phyloP scores from a whole-genome alignment of 371 early-diverging fungal genomes.

The Conidiobolus incongruus region DNA sequence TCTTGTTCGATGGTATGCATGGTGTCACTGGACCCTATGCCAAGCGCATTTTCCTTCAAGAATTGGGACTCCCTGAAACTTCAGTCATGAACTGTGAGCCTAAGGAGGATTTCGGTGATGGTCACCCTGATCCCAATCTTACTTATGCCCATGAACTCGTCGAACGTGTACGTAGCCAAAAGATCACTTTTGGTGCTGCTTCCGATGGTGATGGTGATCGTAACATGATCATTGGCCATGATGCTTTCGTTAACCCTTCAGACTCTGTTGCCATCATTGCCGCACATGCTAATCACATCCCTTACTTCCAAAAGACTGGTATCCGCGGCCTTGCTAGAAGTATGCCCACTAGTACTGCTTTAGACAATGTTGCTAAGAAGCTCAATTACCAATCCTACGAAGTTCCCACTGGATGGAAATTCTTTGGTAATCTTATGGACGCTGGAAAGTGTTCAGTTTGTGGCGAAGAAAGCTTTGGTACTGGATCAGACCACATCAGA shows the following conservation, averaged over 20 bases:
- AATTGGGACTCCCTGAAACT: constrained; percentile 58
- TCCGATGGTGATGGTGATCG: constrained; percentile 86
- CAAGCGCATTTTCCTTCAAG: constrained; percentile 60
- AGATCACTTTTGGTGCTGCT: constrained; percentile 80
- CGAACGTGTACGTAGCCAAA: constrained; percentile 57
- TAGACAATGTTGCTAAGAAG: constrained; percentile 76
- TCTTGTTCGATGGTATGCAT: constrained; percentile 91
- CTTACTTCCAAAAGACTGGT: constrained; percentile 73
- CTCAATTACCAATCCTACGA: constrained; percentile 56
- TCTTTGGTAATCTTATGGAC: constrained; percentile 97
- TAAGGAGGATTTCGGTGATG: constrained; percentile 72
- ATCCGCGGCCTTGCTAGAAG: constrained; percentile 78
- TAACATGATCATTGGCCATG: constrained; percentile 89
- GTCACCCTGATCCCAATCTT: constrained; percentile 95
- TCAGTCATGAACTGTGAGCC: constrained; percentile 72
- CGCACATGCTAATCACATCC: constrained; percentile 67
- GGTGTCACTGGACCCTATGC: constrained; percentile 95
- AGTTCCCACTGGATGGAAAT: constrained; percentile 88
- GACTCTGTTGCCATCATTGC: constrained; percentile 95
- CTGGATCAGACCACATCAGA: constrained; percentile 92
- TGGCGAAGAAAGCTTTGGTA: constrained; percentile 95
- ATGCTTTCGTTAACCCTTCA: constrained; percentile 87
- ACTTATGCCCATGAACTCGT: constrained; percentile 92
- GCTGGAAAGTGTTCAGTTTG: constrained; percentile 85
- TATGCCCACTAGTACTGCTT: constrained; percentile 87